A percentile compares a stretch with the other conserved stretches of the same genome.
phyloP scores from a whole-genome alignment of 352 stramenopile genomes.

The Phytophthora pisi region DNA sequence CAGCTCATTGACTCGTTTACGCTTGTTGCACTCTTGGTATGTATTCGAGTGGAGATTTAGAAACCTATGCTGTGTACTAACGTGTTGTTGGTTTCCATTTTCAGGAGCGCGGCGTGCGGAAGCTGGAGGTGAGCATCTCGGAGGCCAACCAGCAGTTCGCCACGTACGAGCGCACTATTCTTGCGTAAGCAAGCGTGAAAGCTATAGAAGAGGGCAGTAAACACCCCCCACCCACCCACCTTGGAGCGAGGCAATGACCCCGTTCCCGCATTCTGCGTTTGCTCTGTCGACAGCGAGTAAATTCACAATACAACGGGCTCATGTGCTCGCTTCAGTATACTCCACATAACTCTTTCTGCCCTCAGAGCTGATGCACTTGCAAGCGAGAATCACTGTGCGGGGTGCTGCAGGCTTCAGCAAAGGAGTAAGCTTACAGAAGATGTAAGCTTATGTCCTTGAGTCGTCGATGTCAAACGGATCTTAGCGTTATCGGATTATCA shows the following conservation, averaged over 20 bases:
- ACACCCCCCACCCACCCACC: background rate
- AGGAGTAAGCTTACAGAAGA: no score
- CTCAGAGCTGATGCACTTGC: no score
- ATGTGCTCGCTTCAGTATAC: slow-evolving; percentile 4
- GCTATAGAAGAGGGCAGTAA: background rate
- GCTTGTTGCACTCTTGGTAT: slow-evolving; percentile 70
- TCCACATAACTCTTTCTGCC: no score
- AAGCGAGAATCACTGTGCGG: no score
- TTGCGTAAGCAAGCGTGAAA: background rate
- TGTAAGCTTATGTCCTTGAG: no score
- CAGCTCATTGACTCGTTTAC: slow-evolving; percentile 88
- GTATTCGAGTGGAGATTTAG: background rate
- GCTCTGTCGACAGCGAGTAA: background rate
- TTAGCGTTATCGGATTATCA: no score
- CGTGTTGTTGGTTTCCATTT: slow-evolving; percentile 1
- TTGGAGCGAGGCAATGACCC: slow-evolving; percentile 21
- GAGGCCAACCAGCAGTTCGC: slow-evolving; percentile 93
- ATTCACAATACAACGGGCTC: slow-evolving; percentile 36
- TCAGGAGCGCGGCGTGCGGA: slow-evolving; percentile 77
- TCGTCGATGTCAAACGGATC: no score
- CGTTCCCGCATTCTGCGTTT: slow-evolving; percentile 24
- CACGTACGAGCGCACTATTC: slow-evolving; percentile 62
- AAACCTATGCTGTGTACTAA: background rate
- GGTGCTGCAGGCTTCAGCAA: no score
- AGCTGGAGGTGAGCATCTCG: slow-evolving; percentile 95